These are phyloP conservation scores for Pythium aristosporum DNA, from an alignment of 352 stramenopile species.

Conservation along the genomic window DNA sequence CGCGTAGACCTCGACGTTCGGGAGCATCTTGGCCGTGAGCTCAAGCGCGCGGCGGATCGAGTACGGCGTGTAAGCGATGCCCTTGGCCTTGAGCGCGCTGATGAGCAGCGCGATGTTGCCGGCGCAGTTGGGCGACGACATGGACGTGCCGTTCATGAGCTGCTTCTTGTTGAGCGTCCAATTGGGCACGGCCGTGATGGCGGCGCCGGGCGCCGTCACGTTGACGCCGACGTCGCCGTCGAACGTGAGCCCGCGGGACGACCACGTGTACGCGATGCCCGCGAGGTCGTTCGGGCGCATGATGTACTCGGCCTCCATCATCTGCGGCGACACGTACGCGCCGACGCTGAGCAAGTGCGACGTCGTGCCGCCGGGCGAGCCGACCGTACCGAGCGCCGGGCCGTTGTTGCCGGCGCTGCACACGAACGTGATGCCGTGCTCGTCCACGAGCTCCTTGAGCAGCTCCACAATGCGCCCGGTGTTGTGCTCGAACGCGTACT, in stretches of 20 bases:
- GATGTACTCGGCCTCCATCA: conserved; percentile 93
- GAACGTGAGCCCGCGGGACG: conserved; percentile 88
- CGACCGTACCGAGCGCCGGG: conserved; percentile 93
- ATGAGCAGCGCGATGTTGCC: conserved; percentile 94
- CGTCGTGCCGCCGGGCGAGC: conserved; percentile 89
- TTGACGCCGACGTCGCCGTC: conserved; percentile 92
- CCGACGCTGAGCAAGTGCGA: conserved; percentile 90
- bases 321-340: conserved; percentile 93
- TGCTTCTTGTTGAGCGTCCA: conserved; percentile 95
- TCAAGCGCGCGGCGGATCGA: conserved; percentile 88
- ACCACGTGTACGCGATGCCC: conserved; percentile 90
- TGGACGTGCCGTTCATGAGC: conserved; percentile 97
- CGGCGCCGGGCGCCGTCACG: conserved; percentile 92
- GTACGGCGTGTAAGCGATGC: conserved; percentile 82
- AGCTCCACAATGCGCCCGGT: conserved; percentile 88
- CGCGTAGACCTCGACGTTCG: conserved; percentile 67
- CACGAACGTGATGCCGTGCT: conserved; percentile 94
- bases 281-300: conserved; percentile 70
- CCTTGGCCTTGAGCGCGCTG: conserved; percentile 83
- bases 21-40: conserved; percentile 71
- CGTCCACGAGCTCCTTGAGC: conserved; percentile 88
- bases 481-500: conserved; percentile 89
- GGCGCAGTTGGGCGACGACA: conserved; percentile 94
- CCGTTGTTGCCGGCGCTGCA: conserved; percentile 95
- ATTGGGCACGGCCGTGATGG: conserved; percentile 93